These are phyloP conservation scores for Cercospora sp. DNA, from an alignment of 2,329 filamentous ascomycete species.

Conservation along the genomic window DNA sequence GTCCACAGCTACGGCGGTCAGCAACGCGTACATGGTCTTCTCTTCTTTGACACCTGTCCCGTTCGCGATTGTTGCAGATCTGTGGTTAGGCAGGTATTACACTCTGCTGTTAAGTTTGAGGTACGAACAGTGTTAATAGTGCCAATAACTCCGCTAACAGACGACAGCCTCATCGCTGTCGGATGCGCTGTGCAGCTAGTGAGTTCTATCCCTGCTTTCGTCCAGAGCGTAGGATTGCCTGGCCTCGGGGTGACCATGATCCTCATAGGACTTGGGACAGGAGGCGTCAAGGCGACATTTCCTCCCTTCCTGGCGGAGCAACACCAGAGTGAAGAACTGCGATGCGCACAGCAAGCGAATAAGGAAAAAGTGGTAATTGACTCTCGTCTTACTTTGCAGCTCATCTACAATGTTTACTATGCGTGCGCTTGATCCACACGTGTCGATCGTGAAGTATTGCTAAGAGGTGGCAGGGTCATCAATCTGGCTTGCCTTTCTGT, in stretches of 20 bases:
- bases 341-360: neutral
- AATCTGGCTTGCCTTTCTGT: slow-evolving; percentile 19
- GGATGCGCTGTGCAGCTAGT: slow-evolving; percentile 18
- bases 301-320: slow-evolving; percentile 14
- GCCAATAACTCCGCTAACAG: neutral
- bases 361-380: slow-evolving; percentile 6
- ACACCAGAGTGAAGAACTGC: neutral
- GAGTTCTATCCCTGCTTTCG: slow-evolving; percentile 4
- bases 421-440: neutral
- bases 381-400: slow-evolving; percentile 16
- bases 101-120: slow-evolving; percentile 12
- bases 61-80: slow-evolving; percentile 14
- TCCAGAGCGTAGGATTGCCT: neutral
- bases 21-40: slow-evolving; percentile 15
- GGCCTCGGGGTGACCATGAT: slow-evolving; percentile 14
- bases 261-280: slow-evolving; percentile 12
- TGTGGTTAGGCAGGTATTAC: slow-evolving; percentile 11
- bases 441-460: neutral
- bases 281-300: slow-evolving; percentile 12
- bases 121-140: neutral
- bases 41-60: slow-evolving; percentile 15
- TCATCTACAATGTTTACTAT: slow-evolving; percentile 22
- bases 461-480: slow-evolving; percentile 6
- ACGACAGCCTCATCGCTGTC: slow-evolving; percentile 1
- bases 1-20: slow-evolving; percentile 17